Evolutionary conservation across 78 protist genomes (phyloP), one percentile per base, ranked within the genome.

Genomic region (Diacronema lutheri): DNA sequence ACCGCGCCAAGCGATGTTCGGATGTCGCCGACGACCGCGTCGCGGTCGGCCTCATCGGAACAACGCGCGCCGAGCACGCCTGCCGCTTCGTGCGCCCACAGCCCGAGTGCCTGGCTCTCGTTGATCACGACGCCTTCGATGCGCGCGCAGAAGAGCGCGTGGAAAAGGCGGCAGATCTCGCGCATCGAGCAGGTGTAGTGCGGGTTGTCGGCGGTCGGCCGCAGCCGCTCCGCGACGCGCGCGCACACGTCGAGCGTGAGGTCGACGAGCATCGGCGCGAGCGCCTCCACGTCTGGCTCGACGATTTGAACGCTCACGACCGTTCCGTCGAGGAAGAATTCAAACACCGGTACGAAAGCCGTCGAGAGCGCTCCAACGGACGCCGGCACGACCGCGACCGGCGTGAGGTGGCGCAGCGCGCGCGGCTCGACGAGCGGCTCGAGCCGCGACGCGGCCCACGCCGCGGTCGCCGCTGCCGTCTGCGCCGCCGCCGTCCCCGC

Each of bases 111-210:
- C n/a, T 41, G 10, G 26, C 23, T 6, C 41, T 35, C 80, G 16
- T 73, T 46, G 21, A 0, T 4, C 81, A 93, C 35, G 0, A 65
- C 68, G 21, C 13, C 87, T 13, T 92, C 89, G 20, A 50, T 50
- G 11, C 84, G 84, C 21, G 85, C 41, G 31, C 0, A 20, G 78
- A 92, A 26, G 35, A 95, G 0, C 31, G 96, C 98, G 40, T 86
- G 83, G 41, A 76, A 86, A 9, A 92, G 61, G 29, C 96, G 82
- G 5, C 91, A 88, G 12, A 96, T 86, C 37, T 96, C 98, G 38
- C 96, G 90, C 81, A 96, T 88, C 90, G 93, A 94, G 95, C 94
- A 94, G 58, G 85, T 37, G 90, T 96, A 96, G 86, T 96, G 97
- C 87, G 93, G 90, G 87, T 94, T 94, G 44, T 81, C 60, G 2